Evolutionary conservation across 805 yeast species (phyloP).

Genomic region (Saccharomycopsis sp.): DNA sequence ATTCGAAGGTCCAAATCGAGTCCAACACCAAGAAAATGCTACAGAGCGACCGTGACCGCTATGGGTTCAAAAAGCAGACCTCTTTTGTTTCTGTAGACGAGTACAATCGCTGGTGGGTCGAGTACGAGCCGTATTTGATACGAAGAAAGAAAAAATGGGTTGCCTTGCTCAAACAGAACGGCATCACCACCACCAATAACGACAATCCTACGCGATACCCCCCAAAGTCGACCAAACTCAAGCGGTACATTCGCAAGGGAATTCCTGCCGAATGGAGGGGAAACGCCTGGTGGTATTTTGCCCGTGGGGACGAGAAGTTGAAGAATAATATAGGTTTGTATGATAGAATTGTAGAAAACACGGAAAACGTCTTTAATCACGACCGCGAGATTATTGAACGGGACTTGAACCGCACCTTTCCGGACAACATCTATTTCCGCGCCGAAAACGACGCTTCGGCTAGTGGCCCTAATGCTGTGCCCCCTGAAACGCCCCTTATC

Average conservation of each 20-base stretch:
- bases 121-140: constrained; percentile 54
- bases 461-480: not conserved
- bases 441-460: constrained; percentile 8
- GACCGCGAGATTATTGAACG: constrained; percentile 92
- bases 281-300: constrained; percentile 92
- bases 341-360: constrained; percentile 55
- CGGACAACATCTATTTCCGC: constrained; percentile 82
- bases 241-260: constrained; percentile 81
- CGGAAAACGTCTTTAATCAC: constrained; percentile 47
- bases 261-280: constrained; percentile 98
- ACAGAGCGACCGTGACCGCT: constrained; percentile 50
- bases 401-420: constrained; percentile 89
- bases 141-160: constrained; percentile 77
- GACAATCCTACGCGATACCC: constrained; percentile 65
- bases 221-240: constrained; percentile 67
- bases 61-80: constrained; percentile 76
- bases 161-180: constrained; percentile 55
- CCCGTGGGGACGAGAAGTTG: constrained; percentile 71
- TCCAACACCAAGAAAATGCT: not conserved
- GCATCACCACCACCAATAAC: constrained; percentile 40
- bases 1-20: constrained; percentile 1
- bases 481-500: constrained; percentile 57
- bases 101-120: constrained; percentile 71
- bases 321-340: constrained; percentile 70
- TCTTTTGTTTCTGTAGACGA: constrained; percentile 43